Evolutionary conservation across 2,329 filamentous ascomycete species (phyloP).

Genomic region (Microascus cirrosus): DNA sequence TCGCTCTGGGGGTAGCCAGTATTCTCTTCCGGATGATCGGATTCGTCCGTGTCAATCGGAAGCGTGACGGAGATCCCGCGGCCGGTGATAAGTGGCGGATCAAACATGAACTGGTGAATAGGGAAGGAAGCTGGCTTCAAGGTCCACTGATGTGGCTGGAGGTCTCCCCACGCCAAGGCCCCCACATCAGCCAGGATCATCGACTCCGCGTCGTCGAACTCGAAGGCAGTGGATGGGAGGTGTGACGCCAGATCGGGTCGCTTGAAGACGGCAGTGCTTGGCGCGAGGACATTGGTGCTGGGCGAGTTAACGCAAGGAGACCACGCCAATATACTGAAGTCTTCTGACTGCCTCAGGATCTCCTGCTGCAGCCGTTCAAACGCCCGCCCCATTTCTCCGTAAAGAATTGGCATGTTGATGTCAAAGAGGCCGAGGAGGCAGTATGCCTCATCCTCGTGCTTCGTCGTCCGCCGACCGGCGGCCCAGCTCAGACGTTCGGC

Average conservation of each 20-base stretch:
- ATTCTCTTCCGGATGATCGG: neutral
- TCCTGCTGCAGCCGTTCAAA: conserved; percentile 22
- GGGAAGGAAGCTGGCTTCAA: neutral
- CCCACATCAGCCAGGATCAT: conserved; percentile 9
- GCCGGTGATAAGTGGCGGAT: conserved; percentile 6
- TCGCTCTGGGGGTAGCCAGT: neutral
- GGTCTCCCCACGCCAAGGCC: conserved; percentile 5
- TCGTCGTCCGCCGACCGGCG: conserved; percentile 12
- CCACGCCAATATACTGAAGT: conserved; percentile 22
- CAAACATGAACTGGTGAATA: conserved; percentile 6
- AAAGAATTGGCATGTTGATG: conserved; percentile 17
- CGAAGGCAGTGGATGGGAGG: conserved; percentile 8
- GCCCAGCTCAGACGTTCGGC: conserved; percentile 16
- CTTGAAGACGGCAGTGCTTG: conserved; percentile 5
- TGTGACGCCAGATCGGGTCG: conserved; percentile 7
- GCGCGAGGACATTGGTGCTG: conserved; percentile 6
- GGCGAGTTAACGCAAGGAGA: conserved; percentile 2
- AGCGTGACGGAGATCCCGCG: conserved; percentile 9
- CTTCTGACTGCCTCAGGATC: conserved; percentile 18
- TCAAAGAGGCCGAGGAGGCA: conserved; percentile 17
- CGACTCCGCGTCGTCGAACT: conserved; percentile 9
- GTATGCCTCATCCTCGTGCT: conserved; percentile 17
- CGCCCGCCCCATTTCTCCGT: conserved; percentile 17
- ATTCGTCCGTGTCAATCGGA: conserved; percentile 6
- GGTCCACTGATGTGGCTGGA: conserved; percentile 7